These are phyloP conservation scores for Solanum raphanifolium DNA, from an alignment of 257 asterid species.

Conservation along the genomic window DNA sequence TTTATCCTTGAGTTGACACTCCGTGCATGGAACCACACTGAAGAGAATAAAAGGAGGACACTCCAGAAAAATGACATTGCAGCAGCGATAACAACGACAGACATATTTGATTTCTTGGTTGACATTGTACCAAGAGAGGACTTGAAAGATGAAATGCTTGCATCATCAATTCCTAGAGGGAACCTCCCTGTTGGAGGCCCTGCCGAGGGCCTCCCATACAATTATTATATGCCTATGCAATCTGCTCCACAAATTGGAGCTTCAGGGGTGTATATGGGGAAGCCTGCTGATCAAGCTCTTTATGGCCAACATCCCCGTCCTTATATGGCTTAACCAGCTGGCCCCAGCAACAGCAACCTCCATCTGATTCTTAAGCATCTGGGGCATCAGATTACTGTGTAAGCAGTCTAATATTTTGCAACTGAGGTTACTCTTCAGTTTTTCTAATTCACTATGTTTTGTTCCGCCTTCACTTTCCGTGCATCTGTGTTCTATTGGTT, in stretches of 20 bases:
- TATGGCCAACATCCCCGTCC: constrained; percentile 74
- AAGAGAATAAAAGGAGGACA: constrained; percentile 93
- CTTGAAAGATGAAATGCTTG: constrained; percentile 84
- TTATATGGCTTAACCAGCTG: constrained; percentile 75
- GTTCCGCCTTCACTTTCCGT: background rate
- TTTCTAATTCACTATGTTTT: background rate
- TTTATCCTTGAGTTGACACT: constrained; percentile 86
- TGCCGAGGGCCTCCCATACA: constrained; percentile 74
- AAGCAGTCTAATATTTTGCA: background rate
- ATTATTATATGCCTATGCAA: constrained; percentile 56
- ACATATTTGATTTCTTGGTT: constrained; percentile 86
- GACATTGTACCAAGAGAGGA: constrained; percentile 21
- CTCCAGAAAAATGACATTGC: constrained; percentile 94
- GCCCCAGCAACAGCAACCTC: constrained; percentile 54
- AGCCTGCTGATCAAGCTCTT: constrained; percentile 68
- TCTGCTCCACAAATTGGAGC: constrained; percentile 52
- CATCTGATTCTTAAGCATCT: constrained; percentile 58
- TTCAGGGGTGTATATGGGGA: constrained; percentile 69
- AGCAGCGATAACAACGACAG: constrained; percentile 90
- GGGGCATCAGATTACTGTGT: background rate
- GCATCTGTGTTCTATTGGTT: background rate
- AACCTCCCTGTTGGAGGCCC: constrained; percentile 68
- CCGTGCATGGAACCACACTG: constrained; percentile 94
- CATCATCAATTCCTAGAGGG: constrained; percentile 70
- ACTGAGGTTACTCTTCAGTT: background rate